Percentiles rank a stretch among this genome's conserved stretches.
Evolutionary conservation across 75 land plant genomes (phyloP).

Genomic region (Azolla pinnata): DNA sequence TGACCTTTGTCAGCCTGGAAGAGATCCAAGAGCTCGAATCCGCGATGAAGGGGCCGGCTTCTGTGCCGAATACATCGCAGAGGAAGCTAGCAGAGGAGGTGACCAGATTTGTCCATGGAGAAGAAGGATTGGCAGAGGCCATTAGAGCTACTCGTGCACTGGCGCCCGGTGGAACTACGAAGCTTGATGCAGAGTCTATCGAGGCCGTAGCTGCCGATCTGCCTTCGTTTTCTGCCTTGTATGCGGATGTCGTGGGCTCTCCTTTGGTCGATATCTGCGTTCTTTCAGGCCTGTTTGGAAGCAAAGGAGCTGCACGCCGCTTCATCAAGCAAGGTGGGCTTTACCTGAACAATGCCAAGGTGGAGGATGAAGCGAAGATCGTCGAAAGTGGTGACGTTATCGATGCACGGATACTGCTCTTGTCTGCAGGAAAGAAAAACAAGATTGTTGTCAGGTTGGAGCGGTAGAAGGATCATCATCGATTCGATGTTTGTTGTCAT

Average conservation of each 20-base stretch:
- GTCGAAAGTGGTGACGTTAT: constrained; percentile 63
- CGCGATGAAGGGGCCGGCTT: constrained; percentile 56
- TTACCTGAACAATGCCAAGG: constrained; percentile 81
- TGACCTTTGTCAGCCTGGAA: constrained; percentile 72
- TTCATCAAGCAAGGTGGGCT: constrained; percentile 91
- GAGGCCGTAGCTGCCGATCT: constrained; percentile 85
- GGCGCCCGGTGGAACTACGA: constrained; percentile 79
- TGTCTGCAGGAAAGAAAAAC: constrained; percentile 97
- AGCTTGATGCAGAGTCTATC: constrained; percentile 54
- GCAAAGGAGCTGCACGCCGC: constrained; percentile 79
- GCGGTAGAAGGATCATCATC: no score
- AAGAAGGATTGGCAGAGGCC: constrained; percentile 74
- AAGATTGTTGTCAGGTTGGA: constrained; percentile 66
- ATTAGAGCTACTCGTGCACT: constrained; percentile 82
- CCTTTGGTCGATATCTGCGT: constrained; percentile 77
- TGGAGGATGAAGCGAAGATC: constrained; percentile 61
- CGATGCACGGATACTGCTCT: constrained; percentile 68
- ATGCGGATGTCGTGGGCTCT: constrained; percentile 47
- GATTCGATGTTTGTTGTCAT: no score
- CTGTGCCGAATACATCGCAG: constrained; percentile 77
- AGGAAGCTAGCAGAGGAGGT: constrained; percentile 85
- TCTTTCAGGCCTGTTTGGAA: constrained; percentile 55
- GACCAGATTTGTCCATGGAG: constrained; percentile 87
- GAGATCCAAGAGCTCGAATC: constrained; percentile 59
- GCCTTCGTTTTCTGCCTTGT: constrained; percentile 59